Base-by-base conservation (phyloP, 768 basidiomycete species). In the Pleurotus cornucopiae region DNA sequence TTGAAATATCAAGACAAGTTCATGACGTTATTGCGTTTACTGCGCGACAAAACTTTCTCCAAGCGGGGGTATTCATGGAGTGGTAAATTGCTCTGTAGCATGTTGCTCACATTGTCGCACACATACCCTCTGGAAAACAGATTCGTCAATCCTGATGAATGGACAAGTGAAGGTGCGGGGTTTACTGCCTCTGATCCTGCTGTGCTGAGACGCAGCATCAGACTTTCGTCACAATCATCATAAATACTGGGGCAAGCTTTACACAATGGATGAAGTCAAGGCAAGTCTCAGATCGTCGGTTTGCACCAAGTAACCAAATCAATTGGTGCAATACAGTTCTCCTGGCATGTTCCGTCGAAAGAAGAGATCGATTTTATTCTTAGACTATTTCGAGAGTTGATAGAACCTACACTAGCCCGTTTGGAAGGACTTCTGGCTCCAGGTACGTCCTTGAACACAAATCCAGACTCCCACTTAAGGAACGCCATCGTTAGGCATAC, bases 61-160 rank as follows among this genome's bases (percentile, higher is more conserved):
- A 91, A 94, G 69, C 82, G 89, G 48, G 89, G 90, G 3, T 94
- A 83, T 71, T 85, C 86, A 3, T 91, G 89, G 77, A 86, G 83
- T 11, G 89, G 89, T 38, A 88, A 90, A 68, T 68, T 94, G 13
- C 66, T 94, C 21, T 85, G 85, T 7, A 87, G 87, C 60, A 72
- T 84, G 34, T 69, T 94, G 21, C 74, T 86, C 23, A 89, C 91
- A 0, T 70, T 94, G 43, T 90, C 89, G 1, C 85, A 91, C 56
- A 87, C 88, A 1, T 94, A 91, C 70, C 85, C 90, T 3, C 67
- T 83, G 52, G 91, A 96, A 64, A 88, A 89, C 66, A 84, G 82
- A 60, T 91, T 91, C 60, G 84, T 89, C 38, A 93, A 94, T 60
- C 78, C 82, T 0, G 81, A 85, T 4, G 87, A 89, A 60, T 90